Evolutionary conservation across 1,284 basidiomycete genomes (phyloP).

Genomic region (Porogramme epimiltina): DNA sequence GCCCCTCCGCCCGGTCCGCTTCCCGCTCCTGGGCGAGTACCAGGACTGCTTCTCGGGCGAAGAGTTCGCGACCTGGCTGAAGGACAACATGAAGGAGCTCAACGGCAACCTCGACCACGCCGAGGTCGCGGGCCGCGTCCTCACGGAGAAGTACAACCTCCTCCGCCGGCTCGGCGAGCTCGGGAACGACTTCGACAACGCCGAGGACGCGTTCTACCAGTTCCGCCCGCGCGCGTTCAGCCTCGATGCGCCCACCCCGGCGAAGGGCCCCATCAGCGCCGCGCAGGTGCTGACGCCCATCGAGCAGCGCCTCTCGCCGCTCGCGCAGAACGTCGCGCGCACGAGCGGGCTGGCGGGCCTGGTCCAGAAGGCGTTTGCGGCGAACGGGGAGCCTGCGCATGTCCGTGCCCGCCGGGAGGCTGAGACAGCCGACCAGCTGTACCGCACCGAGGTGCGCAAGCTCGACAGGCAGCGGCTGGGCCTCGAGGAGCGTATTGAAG

Average conservation of each 20-base stretch:
- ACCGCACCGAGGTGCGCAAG: constrained; percentile 74
- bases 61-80: constrained; percentile 78
- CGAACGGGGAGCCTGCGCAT: constrained; percentile 63
- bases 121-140: constrained; percentile 75
- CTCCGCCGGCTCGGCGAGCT: constrained; percentile 80
- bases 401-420: constrained; percentile 77
- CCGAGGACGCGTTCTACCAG: constrained; percentile 79
- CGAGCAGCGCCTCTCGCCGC: constrained; percentile 43
- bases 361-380: constrained; percentile 71
- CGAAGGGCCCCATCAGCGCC: constrained; percentile 10
- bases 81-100: constrained; percentile 68
- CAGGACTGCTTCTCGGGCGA: constrained; percentile 83
- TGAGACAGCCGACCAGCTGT: constrained; percentile 74
- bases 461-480: constrained; percentile 80
- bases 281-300: constrained; percentile 36
- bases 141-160: constrained; percentile 75
- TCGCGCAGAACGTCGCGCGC: constrained; percentile 60
- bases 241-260: constrained; percentile 39
- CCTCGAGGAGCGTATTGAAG: constrained; percentile 85
- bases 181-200: constrained; percentile 75
- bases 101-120: constrained; percentile 75
- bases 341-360: constrained; percentile 69
- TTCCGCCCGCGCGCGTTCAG: constrained; percentile 79
- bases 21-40: constrained; percentile 88
- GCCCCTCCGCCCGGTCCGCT: constrained; percentile 64